A percentile compares a stretch with the other conserved stretches of the same genome.
These are phyloP conservation scores for Suhomyces faveliae DNA, from an alignment of 805 yeast genomes.

Conservation along the genomic window DNA sequence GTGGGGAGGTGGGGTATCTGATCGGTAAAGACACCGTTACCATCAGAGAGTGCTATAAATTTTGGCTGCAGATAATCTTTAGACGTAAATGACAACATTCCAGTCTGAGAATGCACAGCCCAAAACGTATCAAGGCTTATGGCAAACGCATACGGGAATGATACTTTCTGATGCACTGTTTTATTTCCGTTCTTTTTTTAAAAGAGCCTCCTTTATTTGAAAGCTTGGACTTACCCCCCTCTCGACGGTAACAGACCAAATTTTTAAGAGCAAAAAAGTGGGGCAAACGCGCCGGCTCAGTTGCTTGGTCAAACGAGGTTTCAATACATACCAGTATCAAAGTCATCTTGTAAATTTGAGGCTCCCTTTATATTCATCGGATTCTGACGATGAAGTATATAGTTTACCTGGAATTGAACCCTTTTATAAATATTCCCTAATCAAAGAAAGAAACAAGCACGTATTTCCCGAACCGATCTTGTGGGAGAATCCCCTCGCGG, in stretches of 20 bases:
- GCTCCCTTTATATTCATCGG: not conserved
- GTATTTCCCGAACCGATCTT: slow-evolving; percentile 3
- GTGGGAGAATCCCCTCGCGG: slow-evolving; percentile 3
- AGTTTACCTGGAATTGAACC: not conserved
- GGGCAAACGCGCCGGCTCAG: not conserved
- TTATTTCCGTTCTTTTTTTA: not conserved
- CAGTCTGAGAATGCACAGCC: not conserved
- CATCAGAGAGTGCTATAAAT: not conserved
- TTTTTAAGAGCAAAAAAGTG: not conserved
- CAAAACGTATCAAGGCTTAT: not conserved
- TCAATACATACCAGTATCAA: slow-evolving; percentile 12
- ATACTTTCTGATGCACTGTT: not conserved
- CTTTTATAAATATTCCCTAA: not conserved
- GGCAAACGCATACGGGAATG: not conserved
- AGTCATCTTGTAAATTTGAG: slow-evolving; percentile 6
- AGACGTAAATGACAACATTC: not conserved
- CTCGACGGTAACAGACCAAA: not conserved
- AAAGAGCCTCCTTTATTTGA: not conserved
- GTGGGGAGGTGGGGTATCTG: not conserved
- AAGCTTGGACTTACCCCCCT: not conserved
- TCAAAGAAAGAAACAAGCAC: not conserved
- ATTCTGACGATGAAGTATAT: not conserved
- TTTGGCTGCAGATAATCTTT: not conserved
- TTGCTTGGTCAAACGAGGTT: not conserved
- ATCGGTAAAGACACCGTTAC: not conserved